phyloP scores from a whole-genome alignment of 2,329 filamentous ascomycete genomes.

The Akanthomyces dipterigenus region DNA sequence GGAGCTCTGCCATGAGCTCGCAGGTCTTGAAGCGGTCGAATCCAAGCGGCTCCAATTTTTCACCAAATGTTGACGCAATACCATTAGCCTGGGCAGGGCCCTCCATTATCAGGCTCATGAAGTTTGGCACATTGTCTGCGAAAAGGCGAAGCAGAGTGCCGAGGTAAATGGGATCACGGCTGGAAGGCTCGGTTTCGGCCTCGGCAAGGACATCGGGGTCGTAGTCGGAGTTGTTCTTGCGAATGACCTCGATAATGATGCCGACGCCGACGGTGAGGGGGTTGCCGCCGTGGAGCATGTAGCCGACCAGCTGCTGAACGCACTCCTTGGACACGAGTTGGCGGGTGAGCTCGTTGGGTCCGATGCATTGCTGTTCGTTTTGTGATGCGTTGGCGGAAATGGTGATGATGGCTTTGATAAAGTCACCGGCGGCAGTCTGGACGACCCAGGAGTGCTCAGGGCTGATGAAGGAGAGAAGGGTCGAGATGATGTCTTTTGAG shows the following conservation, averaged over 20 bases:
- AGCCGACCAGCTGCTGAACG: conserved; percentile 74
- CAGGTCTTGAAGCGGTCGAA: conserved; percentile 99
- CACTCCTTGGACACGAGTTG: conserved; percentile 86
- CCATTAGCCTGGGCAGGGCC: conserved; percentile 65
- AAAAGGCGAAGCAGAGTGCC: conserved; percentile 85
- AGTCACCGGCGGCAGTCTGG: conserved; percentile 94
- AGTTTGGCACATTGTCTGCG: conserved; percentile 83
- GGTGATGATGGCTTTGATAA: conserved; percentile 97
- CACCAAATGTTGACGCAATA: conserved; percentile 81
- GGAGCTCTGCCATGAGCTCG: conserved; percentile 92
- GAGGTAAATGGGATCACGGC: conserved; percentile 89
- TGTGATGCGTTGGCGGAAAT: conserved; percentile 97
- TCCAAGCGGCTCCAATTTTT: conserved; percentile 85
- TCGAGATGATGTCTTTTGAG: conserved; percentile 79
- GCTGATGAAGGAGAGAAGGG: conserved; percentile 77
- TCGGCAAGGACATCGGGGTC: conserved; percentile 85
- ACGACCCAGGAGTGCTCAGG: conserved; percentile 81
- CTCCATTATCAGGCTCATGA: conserved; percentile 84
- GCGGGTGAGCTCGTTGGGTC: conserved; percentile 91
- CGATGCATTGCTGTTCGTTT: conserved; percentile 97
- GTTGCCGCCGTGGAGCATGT: conserved; percentile 92
- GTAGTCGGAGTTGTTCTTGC: conserved; percentile 99
- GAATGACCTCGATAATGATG: conserved; percentile 95
- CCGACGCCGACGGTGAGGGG: conserved; percentile 92
- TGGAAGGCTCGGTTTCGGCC: conserved; percentile 70